Evolutionary conservation across 2,329 filamentous ascomycete species (phyloP), one percentile per base, ranked within the genome.

Genomic region (Daldinia eschscholtzii): DNA sequence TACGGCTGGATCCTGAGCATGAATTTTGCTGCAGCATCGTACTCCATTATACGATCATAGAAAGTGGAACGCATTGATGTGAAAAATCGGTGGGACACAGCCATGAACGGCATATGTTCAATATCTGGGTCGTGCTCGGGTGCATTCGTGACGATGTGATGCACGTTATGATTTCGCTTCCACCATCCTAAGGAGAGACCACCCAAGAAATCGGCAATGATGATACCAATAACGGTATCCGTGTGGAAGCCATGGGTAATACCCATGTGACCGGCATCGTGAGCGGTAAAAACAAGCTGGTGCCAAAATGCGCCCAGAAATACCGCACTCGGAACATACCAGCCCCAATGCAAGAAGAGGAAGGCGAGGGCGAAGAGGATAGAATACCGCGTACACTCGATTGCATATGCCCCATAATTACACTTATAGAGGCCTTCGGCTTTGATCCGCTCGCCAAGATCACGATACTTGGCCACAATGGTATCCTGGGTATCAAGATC

Each of bases 101-200:
- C 93, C 78, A 98, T 93, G 78, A 97, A 91, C 2, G 94, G 94
- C 80, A 97, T 88, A 79, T 97, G 92, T 78, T 95, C 89, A 74
- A 98, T 98, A 78, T 98, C 95, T 0, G 96, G 95, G 78, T 98
- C 95, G 78, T 98, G 95, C 80, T 98, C 96, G 13, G 94, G 93
- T 48, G 92, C 92, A 79, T 98, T 98, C 18, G 96, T 98, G 59
- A 98, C 92, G 73, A 98, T 94, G 77, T 98, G 95, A 78, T 98
- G 95, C 7, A 98, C 94, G 77, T 98, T 98, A 81, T 98, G 95
- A 78, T 90, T 98, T 69, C 89, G 87, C 81, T 98, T 98, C 95
- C 96, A 99, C 96, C 96, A 99, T 50, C 95, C 93, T 61, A 97
- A 82, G 28, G 93, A 97, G 37, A 99, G 82, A 0, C 96, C 96